A percentile compares a stretch with the other conserved stretches of the same genome.
phyloP scores from a whole-genome alignment of 345 rosid genomes.

The Ceriops tagal region DNA sequence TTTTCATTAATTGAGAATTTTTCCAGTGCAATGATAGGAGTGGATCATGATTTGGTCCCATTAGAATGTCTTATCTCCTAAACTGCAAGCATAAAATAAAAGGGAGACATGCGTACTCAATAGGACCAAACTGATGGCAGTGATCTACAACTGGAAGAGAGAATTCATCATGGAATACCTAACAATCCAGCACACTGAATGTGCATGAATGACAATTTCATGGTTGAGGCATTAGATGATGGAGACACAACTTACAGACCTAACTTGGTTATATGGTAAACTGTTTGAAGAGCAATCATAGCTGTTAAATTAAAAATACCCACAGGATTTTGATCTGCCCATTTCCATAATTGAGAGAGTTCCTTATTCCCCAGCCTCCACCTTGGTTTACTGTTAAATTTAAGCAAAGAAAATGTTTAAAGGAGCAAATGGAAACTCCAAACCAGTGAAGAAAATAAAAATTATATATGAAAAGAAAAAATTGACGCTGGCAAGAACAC shows the following conservation, averaged over 20 bases:
- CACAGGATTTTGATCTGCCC: conserved; percentile 96
- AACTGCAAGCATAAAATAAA: too few relatives aligned
- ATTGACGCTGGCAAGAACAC: too few relatives aligned
- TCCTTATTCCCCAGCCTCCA: conserved; percentile 96
- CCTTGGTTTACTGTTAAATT: conserved; percentile 64
- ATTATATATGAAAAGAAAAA: too few relatives aligned
- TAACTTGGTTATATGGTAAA: not conserved
- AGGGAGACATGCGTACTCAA: too few relatives aligned
- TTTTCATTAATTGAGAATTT: too few relatives aligned
- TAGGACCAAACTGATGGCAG: too few relatives aligned
- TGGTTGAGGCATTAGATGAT: not conserved
- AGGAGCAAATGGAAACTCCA: conserved; percentile 1
- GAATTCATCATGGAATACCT: too few relatives aligned
- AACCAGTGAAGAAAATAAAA: not conserved
- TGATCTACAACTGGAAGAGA: not conserved
- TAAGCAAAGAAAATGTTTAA: conserved; percentile 10
- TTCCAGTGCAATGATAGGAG: too few relatives aligned
- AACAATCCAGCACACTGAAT: not conserved
- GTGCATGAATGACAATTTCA: not conserved
- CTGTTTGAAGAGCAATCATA: not conserved
- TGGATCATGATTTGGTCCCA: too few relatives aligned
- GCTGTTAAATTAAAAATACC: conserved; percentile 11
- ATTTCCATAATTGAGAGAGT: conserved; percentile 96
- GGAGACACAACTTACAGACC: not conserved
- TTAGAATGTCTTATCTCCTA: too few relatives aligned